A percentile compares a stretch with the other conserved stretches of the same genome.
Evolutionary conservation across 2,329 filamentous ascomycete species (phyloP).

Genomic region (Sclerotinia sclerotiorum): DNA sequence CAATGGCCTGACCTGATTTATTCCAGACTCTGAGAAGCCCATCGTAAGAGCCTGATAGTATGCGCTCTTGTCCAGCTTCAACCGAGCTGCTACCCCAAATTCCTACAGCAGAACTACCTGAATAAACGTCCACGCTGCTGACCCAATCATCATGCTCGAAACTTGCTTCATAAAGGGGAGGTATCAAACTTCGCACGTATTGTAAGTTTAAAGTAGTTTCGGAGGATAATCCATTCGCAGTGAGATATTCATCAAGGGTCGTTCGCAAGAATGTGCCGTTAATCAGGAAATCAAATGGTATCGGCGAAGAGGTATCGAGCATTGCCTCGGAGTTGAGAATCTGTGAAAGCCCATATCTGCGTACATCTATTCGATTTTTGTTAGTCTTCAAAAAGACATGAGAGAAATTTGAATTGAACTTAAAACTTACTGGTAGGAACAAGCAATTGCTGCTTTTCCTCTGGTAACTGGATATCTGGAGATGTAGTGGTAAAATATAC

Average conservation of each 20-base stretch:
- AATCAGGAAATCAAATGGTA: slow-evolving; percentile 92
- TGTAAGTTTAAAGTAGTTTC: slow-evolving; percentile 86
- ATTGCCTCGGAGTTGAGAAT: slow-evolving; percentile 72
- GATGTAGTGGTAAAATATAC: slow-evolving; percentile 67
- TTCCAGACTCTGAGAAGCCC: slow-evolving; percentile 88
- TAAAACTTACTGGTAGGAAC: slow-evolving; percentile 56
- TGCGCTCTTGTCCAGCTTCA: slow-evolving; percentile 61
- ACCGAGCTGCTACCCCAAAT: slow-evolving; percentile 54
- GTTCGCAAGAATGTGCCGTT: slow-evolving; percentile 90
- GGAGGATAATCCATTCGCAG: slow-evolving; percentile 79
- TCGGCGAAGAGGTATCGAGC: slow-evolving; percentile 62
- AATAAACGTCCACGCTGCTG: slow-evolving; percentile 79
- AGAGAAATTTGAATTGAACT: not conserved
- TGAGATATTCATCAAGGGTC: slow-evolving; percentile 87
- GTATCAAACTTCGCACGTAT: slow-evolving; percentile 89
- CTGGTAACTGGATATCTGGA: slow-evolving; percentile 60
- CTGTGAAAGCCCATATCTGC: slow-evolving; percentile 68
- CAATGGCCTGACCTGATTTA: slow-evolving; percentile 78
- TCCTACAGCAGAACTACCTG: slow-evolving; percentile 61
- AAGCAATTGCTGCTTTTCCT: slow-evolving; percentile 60
- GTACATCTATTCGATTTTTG: slow-evolving; percentile 53
- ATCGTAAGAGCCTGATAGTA: slow-evolving; percentile 93
- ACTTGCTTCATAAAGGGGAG: slow-evolving; percentile 83
- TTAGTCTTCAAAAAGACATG: not conserved
- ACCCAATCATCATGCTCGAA: slow-evolving; percentile 99